Base-by-base conservation (phyloP, 2,329 filamentous ascomycete species). In the Ophiostoma populinum region DNA sequence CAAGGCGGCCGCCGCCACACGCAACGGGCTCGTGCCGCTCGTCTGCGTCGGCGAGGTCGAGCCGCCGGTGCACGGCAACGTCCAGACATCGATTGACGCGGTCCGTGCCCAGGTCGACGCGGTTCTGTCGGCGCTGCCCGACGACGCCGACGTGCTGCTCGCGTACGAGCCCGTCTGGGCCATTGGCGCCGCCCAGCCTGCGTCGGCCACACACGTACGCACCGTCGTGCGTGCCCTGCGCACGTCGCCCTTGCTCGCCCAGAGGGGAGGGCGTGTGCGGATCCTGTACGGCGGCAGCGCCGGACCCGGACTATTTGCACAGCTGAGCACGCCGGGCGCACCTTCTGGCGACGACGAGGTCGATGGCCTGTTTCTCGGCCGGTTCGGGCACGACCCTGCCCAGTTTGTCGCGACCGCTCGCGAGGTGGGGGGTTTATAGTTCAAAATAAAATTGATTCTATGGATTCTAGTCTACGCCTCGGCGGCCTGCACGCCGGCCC, bases 81-180 rank as follows among this genome's bases (percentile, higher is more conserved):
- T 12, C 12, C 18, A 4, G 57, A 63, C 60, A 1, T 80, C 80
- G 0, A 65, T 81, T 3, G 53, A 61, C 11, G 76, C 86, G 52
- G 80, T 80, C 46, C 60, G 57, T 24, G 55, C 58, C 5, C 80
- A 87, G 53, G 62, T 92, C 37, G 61, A 63, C 25, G 59, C 70
- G 1, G 71, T 81, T 3, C 51, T 90, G 34, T 57, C 57, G 1
- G 66, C 62, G 0, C 58, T 87, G 7, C 65, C 73, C 1, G 59
- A 60, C 9, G 61, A 70, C 12, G 68, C 72, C 0, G 75, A 83
- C 32, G 65, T 90, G 5, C 68, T 87, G 6, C 64, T 92, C 38
- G 82, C 82, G 1, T 92, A 92, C 49, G 82, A 92, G 58, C 82
- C 82, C 7, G 80, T 90, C 2, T 92, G 82, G 82, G 82, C 82